phyloP scores from a whole-genome alignment of 2,329 filamentous ascomycete genomes.

The Alternaria panax region DNA sequence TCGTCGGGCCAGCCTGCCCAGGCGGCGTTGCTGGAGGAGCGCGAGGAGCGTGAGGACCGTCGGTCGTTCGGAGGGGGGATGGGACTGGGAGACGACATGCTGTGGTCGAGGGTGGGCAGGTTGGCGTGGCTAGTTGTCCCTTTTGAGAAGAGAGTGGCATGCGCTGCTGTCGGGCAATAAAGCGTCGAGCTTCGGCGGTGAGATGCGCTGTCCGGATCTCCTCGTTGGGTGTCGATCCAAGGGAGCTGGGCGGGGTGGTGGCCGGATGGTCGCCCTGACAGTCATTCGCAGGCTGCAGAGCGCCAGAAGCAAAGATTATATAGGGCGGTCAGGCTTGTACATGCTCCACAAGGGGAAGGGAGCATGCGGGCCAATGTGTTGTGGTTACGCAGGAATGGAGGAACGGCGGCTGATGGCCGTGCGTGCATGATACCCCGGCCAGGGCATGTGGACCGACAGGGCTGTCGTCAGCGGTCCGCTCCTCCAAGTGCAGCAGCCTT shows the following conservation, averaged over 20 bases:
- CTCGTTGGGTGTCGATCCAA: constrained; percentile 7
- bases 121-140: background rate
- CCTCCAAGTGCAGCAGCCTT: constrained; percentile 23
- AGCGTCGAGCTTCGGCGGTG: background rate
- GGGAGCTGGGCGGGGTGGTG: constrained; percentile 4
- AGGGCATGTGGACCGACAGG: background rate
- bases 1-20: constrained; percentile 31
- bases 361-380: constrained; percentile 20
- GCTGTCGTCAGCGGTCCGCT: constrained; percentile 25
- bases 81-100: constrained; percentile 48
- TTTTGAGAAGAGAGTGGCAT: background rate
- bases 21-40: constrained; percentile 42
- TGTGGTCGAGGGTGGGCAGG: background rate
- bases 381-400: constrained; percentile 32
- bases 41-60: constrained; percentile 46
- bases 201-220: constrained; percentile 12
- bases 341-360: constrained; percentile 20
- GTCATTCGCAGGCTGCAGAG: constrained; percentile 16
- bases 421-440: background rate
- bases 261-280: constrained; percentile 12
- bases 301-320: constrained; percentile 24
- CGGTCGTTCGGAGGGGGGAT: constrained; percentile 48
- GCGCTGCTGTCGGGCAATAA: background rate
- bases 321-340: constrained; percentile 27
- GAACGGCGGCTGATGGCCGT: constrained; percentile 16